A percentile compares a stretch with the other conserved stretches of the same genome.
phyloP scores from a whole-genome alignment of 495 filamentous ascomycete species.

The Coniosporium apollinis region DNA sequence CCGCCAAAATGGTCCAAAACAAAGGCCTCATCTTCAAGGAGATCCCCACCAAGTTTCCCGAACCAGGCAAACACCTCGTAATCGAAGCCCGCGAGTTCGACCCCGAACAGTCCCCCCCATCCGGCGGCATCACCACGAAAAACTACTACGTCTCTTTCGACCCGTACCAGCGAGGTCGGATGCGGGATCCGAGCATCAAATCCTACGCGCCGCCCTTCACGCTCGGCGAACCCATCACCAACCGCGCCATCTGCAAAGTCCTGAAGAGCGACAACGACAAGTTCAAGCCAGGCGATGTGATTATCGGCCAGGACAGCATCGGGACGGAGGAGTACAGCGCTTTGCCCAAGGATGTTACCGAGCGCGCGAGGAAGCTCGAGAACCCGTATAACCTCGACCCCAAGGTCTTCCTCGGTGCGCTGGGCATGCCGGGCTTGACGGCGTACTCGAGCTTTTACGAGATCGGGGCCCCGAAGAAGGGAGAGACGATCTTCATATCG shows the following conservation, averaged over 20 bases:
- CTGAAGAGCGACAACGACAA: constrained; percentile 19
- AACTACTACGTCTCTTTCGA: constrained; percentile 72
- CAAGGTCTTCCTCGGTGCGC: constrained; percentile 47
- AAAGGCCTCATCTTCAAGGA: constrained; percentile 68
- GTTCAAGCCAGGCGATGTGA: constrained; percentile 20
- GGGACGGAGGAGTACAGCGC: constrained; percentile 22
- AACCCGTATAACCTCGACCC: constrained; percentile 49
- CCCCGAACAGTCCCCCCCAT: constrained; percentile 40
- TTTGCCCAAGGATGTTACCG: constrained; percentile 8
- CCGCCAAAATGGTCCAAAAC: constrained; percentile 37
- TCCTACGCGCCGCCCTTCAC: constrained; percentile 23
- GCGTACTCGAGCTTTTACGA: constrained; percentile 67
- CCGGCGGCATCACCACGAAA: constrained; percentile 53
- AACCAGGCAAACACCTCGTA: constrained; percentile 54
- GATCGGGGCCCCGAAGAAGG: constrained; percentile 72
- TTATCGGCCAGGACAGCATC: constrained; percentile 2
- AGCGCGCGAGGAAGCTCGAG: constrained; percentile 21
- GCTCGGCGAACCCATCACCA: constrained; percentile 25
- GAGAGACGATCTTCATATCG: constrained; percentile 76
- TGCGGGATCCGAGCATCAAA: constrained; percentile 22
- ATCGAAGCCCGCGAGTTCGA: constrained; percentile 54
- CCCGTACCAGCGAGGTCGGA: constrained; percentile 68
- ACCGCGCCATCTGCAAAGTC: constrained; percentile 19
- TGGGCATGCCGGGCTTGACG: constrained; percentile 81
- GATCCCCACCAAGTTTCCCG: constrained; percentile 50